phyloP scores from a whole-genome alignment of 2,329 filamentous ascomycete species.

The Pseudogymnoascus sp. region DNA sequence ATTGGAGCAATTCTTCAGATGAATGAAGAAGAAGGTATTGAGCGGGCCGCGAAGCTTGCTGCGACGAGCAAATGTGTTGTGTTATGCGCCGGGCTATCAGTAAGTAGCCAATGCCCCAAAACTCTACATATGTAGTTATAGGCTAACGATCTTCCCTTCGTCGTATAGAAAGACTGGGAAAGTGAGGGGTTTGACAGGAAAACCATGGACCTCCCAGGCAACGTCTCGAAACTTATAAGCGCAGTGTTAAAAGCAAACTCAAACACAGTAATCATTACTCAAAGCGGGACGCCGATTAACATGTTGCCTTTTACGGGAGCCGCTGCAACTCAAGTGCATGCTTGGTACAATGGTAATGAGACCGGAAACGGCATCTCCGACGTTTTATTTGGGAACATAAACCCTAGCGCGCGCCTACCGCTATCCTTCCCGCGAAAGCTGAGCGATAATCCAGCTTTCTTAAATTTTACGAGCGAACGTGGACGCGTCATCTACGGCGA shows the following conservation, averaged over 20 bases:
- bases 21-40: constrained; percentile 49
- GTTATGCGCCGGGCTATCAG: constrained; percentile 64
- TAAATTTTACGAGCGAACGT: too few relatives aligned
- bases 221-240: constrained; percentile 60
- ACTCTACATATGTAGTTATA: too few relatives aligned
- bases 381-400: too few relatives aligned
- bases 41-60: constrained; percentile 58
- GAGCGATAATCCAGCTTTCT: too few relatives aligned
- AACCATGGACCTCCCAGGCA: constrained; percentile 67
- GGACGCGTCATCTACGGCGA: too few relatives aligned
- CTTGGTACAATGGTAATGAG: too few relatives aligned
- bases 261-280: constrained; percentile 62
- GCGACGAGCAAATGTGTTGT: constrained; percentile 31
- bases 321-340: too few relatives aligned
- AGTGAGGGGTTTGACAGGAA: constrained; percentile 70
- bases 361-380: too few relatives aligned
- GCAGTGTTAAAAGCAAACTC: constrained; percentile 59
- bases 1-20: constrained; percentile 52
- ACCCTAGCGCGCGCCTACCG: too few relatives aligned
- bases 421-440: too few relatives aligned
- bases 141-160: too few relatives aligned
- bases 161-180: constrained; percentile 59
- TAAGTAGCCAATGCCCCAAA: constrained; percentile 27
- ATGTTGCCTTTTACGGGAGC: constrained; percentile 35
- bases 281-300: constrained; percentile 64